Evolutionary conservation across 352 stramenopile genomes (phyloP), one percentile per base, ranked within the genome.

Genomic region (Pythium oligandrum): DNA sequence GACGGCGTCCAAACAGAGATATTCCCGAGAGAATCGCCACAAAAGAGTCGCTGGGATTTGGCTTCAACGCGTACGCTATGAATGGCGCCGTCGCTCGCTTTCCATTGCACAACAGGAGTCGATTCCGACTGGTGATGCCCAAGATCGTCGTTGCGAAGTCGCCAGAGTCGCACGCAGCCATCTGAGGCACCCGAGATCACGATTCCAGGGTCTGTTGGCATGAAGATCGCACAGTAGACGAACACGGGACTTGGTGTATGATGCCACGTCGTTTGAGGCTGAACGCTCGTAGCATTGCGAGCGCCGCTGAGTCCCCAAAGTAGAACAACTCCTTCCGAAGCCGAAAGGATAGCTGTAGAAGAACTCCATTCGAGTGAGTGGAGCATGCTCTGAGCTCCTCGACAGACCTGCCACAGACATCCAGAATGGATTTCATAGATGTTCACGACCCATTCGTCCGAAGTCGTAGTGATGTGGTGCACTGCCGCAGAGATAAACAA

Each of bases 221-320:
- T 64, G 56, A 88, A 90, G 5, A 73, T 63, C 1, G 71, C 73
- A 43, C 76, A 83, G 54, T 87, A 90, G 6, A 90, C 81, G 47
- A 86, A 87, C 9, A 62, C 72, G 8, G 73, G 78, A 2, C 59
- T 50, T 4, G 74, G 74, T 6, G 81, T 66, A 57, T 90, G 80
- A 6, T 85, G 74, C 57, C 75, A 86, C 36, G 17, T 26, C 17
- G 17, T 26, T 0, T 26, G 17, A 26, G 17, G 17, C 17, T 26
- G 17, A 26, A 26, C 17, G 17, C 17, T 26, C 17, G 17, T 26
- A 26, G 17, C 17, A 26, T 26, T 26, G 17, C 17, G 17, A 26
- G 17, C 17, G 17, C 40, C 44, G 3, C 46, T 51, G 6, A 88
- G 33, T 2, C 44, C 6, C 78, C 78, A 91, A 7, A 79, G 38